Base-by-base conservation (phyloP, 2,329 filamentous ascomycete species). In the Scedosporium dehoogii region DNA sequence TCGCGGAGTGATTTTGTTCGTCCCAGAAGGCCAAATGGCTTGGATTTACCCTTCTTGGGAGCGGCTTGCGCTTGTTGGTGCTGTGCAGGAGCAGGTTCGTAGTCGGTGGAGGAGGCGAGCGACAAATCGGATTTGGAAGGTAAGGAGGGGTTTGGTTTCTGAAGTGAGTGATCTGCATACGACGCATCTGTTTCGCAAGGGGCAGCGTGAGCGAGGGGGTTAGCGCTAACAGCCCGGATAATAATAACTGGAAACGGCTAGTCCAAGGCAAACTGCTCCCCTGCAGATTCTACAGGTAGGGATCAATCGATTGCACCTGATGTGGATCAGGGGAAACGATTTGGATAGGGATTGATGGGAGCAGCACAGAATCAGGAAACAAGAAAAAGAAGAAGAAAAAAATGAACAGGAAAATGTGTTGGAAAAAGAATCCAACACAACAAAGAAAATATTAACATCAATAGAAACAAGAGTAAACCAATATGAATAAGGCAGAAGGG, bases 121-220 rank as follows among this genome's bases (percentile, higher is more conserved):
- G 83, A 83, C 51, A 81, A 69, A 64, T 85, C 79, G 65, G 83
- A 82, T 68, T 73, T 78, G 57, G 81, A 78, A 46, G 78, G 76
- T 62, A 77, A 69, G 65, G 76, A 72, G 57, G 76, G 70, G 59
- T 70, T 69, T 44, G 74, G 72, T 69, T 75, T 78, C 65, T 77
- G 73, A 62, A 73, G 68, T 61, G 72, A 67, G 61, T 71, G 71
- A 55, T 75, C 72, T 64, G 68, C 69, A 65, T 69, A 68, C 59
- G 69, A 69, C 48, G 70, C 64, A 59, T 73, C 71, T 71, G 67
- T 62, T 66, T 58, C 59, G 63, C 61, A 63, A 66, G 62, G 61
- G 62, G 60, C 51, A 23, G 21, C 62, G 63, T 58, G 64, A 60
- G 62, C 60, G 63, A 61, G 62, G 63, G 65, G 64, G 61, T 63